phyloP scores from a whole-genome alignment of 768 basidiomycete genomes.

The Lactarius tabidus region DNA sequence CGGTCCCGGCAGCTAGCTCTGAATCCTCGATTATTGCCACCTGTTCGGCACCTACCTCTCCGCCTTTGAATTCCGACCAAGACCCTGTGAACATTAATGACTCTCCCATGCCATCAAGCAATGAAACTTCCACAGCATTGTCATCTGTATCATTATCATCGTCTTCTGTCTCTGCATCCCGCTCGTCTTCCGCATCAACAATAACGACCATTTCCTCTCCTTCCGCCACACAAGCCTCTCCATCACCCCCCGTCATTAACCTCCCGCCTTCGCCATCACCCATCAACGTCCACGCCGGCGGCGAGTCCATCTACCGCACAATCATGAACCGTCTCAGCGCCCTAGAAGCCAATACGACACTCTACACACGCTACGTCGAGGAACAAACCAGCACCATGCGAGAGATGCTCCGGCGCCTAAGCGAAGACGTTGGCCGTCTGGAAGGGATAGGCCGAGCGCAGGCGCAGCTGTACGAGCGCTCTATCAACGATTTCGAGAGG shows the following conservation, averaged over 20 bases:
- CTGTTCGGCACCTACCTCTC: constrained; percentile 1
- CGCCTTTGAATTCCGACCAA: background rate
- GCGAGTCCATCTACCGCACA: constrained; percentile 91
- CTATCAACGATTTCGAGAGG: constrained; percentile 62
- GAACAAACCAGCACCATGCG: constrained; percentile 79
- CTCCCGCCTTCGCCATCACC: constrained; percentile 23
- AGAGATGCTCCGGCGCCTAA: constrained; percentile 67
- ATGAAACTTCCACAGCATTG: constrained; percentile 3
- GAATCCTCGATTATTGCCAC: constrained; percentile 3
- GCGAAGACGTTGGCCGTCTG: constrained; percentile 73
- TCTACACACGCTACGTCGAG: constrained; percentile 82
- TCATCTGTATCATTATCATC: constrained; percentile 20
- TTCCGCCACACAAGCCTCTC: constrained; percentile 10
- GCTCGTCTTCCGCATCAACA: constrained; percentile 1
- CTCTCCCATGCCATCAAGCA: constrained; percentile 9
- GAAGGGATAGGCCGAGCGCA: constrained; percentile 73
- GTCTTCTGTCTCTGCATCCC: background rate
- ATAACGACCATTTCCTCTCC: constrained; percentile 18
- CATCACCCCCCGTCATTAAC: constrained; percentile 5
- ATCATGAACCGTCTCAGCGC: constrained; percentile 90
- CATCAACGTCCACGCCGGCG: constrained; percentile 29
- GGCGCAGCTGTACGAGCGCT: constrained; percentile 58
- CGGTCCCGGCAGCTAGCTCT: background rate
- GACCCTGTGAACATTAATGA: background rate
- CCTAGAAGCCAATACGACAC: constrained; percentile 82